Evolutionary conservation across 108 stramenopile species (phyloP).

Genomic region (Pseudonitzschia delicatissima): DNA sequence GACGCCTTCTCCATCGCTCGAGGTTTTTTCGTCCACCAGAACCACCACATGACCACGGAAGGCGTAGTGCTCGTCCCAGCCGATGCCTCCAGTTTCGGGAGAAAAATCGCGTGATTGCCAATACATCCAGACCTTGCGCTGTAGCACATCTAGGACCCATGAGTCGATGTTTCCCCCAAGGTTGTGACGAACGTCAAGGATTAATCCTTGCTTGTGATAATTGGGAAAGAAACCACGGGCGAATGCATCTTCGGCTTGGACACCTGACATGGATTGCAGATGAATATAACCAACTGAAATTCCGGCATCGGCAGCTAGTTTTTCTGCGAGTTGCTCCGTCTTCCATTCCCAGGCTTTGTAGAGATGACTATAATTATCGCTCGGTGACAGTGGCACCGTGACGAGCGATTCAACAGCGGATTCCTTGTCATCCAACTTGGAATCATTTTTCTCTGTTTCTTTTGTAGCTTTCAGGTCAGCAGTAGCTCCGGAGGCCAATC

Average conservation of each 20-base stretch:
- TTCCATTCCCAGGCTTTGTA: conserved; percentile 77
- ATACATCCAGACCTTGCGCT: conserved; percentile 75
- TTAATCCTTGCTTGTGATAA: conserved; percentile 68
- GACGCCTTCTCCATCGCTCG: conserved; percentile 75
- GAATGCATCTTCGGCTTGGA: conserved; percentile 61
- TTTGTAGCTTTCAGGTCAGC: not conserved
- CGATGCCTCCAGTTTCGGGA: conserved; percentile 52
- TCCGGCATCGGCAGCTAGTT: conserved; percentile 44
- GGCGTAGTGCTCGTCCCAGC: conserved; percentile 72
- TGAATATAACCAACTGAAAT: conserved; percentile 74
- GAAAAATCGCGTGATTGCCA: conserved; percentile 49
- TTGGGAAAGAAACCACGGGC: conserved; percentile 68
- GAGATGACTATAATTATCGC: conserved; percentile 35
- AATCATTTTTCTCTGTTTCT: not conserved
- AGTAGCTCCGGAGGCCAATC: conserved; percentile 31
- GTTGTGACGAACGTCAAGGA: conserved; percentile 74
- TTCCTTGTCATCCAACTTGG: conserved; percentile 7
- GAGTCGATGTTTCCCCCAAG: conserved; percentile 73
- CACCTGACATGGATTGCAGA: conserved; percentile 55
- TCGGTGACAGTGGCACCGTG: conserved; percentile 44
- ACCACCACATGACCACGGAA: conserved; percentile 77
- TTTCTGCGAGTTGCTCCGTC: conserved; percentile 49
- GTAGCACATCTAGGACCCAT: conserved; percentile 66
- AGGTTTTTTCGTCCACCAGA: conserved; percentile 66
- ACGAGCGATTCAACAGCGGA: conserved; percentile 41